Base-by-base conservation (phyloP, 2,329 filamentous ascomycete genomes). In the Bretziella fagacearum region DNA sequence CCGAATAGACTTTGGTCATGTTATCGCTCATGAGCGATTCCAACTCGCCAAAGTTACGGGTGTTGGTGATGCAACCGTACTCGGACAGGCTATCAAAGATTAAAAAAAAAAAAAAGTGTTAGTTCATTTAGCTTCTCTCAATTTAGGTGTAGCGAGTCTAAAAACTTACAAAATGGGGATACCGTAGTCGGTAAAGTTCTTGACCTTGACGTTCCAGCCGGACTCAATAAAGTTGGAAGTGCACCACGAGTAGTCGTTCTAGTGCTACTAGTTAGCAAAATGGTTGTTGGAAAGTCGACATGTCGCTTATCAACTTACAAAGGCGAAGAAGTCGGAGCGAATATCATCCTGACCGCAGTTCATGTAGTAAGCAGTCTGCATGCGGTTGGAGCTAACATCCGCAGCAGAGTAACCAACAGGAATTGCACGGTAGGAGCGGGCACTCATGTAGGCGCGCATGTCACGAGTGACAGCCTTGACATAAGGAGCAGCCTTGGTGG, bases 1-100 rank as follows among this genome's bases (percentile, higher is more conserved):
- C 91, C 33, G 87, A 95, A 74, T 94, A 96, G 57, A 95, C 86
- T 15, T 63, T 56, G 6, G 81, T 86, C 89, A 96, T 96, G 51
- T 94, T 62, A 17, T 63, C 64, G 63, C 68, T 74, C 79, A 95
- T 96, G 49, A 98, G 70, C 39, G 87, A 71, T 41, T 64, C 63
- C 45, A 95, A 65, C 66, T 95, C 89, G 51, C 77, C 69, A 58
- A 94, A 98, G 58, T 80, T 68, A 56, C 89, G 87, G 51, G 68
- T 74, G 69, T 84, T 86, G 59, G 74, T 81, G 64, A 60, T 85
- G 69, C 91, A 98, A 52, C 91, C 91, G 60, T 82, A 96, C 64
- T 96, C 91, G 44, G 87, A 95, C 46, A 98, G 73, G 76, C 66
- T 67, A 37, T 23, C 20, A 17, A 29, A 13, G 4, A 20, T 6